A percentile compares a stretch with the other conserved stretches of the same genome.
Conservation (phyloP, 2,329 filamentous ascomycete species). For the Ascochyta fabae region DNA sequence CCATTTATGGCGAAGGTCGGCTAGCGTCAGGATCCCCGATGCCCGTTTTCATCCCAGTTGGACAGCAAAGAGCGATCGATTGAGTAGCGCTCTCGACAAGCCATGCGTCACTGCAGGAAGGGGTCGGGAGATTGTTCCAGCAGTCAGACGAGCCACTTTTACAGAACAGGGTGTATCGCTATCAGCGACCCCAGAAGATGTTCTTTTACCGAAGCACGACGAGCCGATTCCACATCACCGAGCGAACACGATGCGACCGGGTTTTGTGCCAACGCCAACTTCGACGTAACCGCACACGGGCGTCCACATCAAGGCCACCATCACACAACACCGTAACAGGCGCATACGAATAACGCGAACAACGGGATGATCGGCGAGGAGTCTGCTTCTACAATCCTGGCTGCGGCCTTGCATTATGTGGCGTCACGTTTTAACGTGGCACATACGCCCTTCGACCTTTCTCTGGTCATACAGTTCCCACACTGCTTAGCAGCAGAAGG, state of each 20-base stretch:
- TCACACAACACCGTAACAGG: background rate
- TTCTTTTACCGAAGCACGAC: slow-evolving; percentile 11
- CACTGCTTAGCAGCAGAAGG: background rate
- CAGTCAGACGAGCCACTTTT: slow-evolving; percentile 4
- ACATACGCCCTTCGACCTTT: slow-evolving; percentile 12
- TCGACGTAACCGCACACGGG: background rate
- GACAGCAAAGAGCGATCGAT: slow-evolving; percentile 1
- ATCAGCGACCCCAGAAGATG: slow-evolving; percentile 1
- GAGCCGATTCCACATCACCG: slow-evolving; percentile 11
- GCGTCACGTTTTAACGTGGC: slow-evolving; percentile 9
- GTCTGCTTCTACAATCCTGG: slow-evolving; percentile 16
- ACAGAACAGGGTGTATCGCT: background rate
- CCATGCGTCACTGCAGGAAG: slow-evolving; percentile 1
- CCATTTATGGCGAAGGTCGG: background rate
- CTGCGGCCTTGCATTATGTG: slow-evolving; percentile 8
- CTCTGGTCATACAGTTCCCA: slow-evolving; percentile 16
- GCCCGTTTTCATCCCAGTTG: background rate
- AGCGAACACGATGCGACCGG: slow-evolving; percentile 12
- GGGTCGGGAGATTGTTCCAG: background rate
- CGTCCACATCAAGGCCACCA: background rate
- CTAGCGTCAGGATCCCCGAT: background rate
- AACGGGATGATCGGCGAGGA: slow-evolving; percentile 15
- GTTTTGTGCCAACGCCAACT: slow-evolving; percentile 2
- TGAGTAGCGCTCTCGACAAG: background rate
- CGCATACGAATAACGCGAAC: background rate